Conservation (phyloP, 805 yeast species). For the Ogataea ganodermae region DNA sequence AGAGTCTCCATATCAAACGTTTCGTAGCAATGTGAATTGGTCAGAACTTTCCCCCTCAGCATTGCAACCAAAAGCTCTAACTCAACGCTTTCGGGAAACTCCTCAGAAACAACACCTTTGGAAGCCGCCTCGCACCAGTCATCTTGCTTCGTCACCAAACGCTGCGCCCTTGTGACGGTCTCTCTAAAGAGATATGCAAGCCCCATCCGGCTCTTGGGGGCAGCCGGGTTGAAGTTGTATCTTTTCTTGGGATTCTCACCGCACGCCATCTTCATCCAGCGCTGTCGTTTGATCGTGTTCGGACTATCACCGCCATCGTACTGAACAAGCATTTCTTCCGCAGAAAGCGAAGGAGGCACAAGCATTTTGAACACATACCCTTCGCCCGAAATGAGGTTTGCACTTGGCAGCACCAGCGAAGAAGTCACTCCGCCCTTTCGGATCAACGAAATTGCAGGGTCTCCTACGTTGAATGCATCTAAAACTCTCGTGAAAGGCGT, state of each 20-base stretch:
- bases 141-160: not conserved
- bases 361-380: not conserved
- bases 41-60: not conserved
- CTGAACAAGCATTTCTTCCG: conserved; percentile 1
- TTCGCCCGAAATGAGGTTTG: not conserved
- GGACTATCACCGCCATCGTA: no score
- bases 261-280: not conserved
- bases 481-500: not conserved
- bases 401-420: not conserved
- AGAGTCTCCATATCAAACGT: not conserved
- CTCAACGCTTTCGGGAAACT: not conserved
- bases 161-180: not conserved
- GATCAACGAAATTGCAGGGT: not conserved
- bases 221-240: not conserved
- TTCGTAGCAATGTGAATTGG: not conserved
- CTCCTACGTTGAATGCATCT: not conserved
- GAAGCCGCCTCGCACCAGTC: not conserved
- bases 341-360: not conserved
- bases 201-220: not conserved
- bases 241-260: not conserved
- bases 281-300: no score
- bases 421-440: not conserved
- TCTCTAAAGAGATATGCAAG: not conserved
- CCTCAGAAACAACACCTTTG: not conserved
- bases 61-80: not conserved